Conservation (phyloP, 305 asterid genomes). For the Solanum aculeatissimum region DNA sequence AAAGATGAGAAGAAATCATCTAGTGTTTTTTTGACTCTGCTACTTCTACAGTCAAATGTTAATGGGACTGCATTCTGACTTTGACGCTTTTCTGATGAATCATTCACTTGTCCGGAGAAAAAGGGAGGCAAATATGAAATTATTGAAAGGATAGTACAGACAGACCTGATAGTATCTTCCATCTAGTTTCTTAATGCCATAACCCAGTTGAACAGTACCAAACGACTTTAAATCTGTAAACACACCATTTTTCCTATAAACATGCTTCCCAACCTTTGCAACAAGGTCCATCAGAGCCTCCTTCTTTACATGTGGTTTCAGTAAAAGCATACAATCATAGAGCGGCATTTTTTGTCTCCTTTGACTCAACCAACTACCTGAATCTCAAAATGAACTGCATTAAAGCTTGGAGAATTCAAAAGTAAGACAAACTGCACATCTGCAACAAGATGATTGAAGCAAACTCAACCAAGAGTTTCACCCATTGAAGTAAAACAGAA, state of each 20-base stretch:
- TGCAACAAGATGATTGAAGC: background rate
- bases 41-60: background rate
- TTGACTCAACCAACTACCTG: slow-evolving; percentile 1
- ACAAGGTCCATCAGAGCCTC: slow-evolving; percentile 45
- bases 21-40: background rate
- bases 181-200: slow-evolving; percentile 82
- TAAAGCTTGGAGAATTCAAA: background rate
- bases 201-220: slow-evolving; percentile 61
- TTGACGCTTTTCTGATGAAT: background rate
- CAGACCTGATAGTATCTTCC: slow-evolving; percentile 73
- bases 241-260: slow-evolving; percentile 64
- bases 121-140: background rate
- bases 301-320: slow-evolving; percentile 42
- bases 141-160: background rate
- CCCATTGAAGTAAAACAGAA: background rate
- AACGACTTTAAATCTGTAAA: slow-evolving; percentile 46
- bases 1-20: background rate
- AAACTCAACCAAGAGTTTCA: background rate
- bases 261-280: slow-evolving; percentile 56
- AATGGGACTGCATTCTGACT: background rate
- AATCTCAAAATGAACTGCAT: background rate
- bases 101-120: background rate
- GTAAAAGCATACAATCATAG: slow-evolving; percentile 80
- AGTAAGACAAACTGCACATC: background rate
- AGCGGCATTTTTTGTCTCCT: slow-evolving; percentile 57